Evolutionary conservation across 257 asterid species (phyloP).

Genomic region (Ocimum tenuiflorum): DNA sequence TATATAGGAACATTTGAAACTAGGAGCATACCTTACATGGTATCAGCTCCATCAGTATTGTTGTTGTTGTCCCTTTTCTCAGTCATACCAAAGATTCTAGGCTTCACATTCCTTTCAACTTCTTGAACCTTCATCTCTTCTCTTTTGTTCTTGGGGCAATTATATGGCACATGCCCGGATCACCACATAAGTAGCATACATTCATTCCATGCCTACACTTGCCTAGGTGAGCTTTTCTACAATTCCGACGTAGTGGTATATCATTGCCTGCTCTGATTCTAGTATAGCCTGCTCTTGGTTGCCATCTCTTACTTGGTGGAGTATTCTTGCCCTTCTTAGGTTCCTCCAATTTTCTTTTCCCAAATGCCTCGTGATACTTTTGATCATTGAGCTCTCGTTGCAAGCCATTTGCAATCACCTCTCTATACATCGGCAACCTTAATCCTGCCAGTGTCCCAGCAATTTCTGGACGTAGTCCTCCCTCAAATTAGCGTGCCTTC

Average conservation of each 20-base stretch:
- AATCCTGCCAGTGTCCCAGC: background rate
- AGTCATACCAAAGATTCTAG: background rate
- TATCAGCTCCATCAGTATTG: background rate
- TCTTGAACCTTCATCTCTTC: too few relatives aligned
- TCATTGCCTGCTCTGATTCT: background rate
- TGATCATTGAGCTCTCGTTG: background rate
- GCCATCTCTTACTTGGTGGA: background rate
- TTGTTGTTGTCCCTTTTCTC: background rate
- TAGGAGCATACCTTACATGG: background rate
- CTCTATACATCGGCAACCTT: background rate
- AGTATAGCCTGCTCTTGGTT: background rate
- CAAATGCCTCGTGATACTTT: background rate
- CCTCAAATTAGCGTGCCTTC: background rate
- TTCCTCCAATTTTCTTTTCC: background rate
- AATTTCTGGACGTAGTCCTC: background rate
- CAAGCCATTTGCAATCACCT: background rate
- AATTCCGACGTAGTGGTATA: background rate
- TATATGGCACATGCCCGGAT: background rate
- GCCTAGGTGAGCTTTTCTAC: background rate
- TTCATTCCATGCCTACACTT: background rate
- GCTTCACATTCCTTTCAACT: background rate
- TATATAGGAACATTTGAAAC: background rate
- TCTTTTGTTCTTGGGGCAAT: background rate
- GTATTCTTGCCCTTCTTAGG: background rate
- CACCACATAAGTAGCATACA: background rate